phyloP scores from a whole-genome alignment of 1,284 basidiomycete genomes.

The Hymenochaete sp. region DNA sequence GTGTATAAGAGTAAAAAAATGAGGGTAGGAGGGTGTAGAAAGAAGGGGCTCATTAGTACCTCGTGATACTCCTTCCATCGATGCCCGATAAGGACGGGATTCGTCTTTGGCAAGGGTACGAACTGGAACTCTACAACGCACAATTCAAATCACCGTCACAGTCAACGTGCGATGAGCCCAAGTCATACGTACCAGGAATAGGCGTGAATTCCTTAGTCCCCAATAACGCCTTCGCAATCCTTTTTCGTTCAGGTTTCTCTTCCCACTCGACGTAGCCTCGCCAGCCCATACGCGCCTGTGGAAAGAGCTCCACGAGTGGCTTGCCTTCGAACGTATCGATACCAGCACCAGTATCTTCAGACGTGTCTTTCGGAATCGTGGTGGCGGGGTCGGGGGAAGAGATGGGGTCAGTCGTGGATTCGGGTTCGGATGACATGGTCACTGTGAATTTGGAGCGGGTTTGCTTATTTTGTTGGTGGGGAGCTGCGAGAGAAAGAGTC shows the following conservation, averaged over 20 bases:
- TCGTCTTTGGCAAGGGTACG: conserved; percentile 41
- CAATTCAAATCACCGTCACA: too few species aligned
- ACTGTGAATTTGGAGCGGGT: too few species aligned
- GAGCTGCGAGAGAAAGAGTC: too few species aligned
- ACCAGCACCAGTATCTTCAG: too few species aligned
- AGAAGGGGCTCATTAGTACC: too few species aligned
- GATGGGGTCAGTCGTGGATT: too few species aligned
- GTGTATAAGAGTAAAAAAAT: neutral
- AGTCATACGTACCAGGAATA: conserved; percentile 32
- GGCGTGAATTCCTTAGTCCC: conserved; percentile 34
- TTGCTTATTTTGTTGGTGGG: too few species aligned
- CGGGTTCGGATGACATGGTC: too few species aligned
- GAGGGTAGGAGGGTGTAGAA: too few species aligned
- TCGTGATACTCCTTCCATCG: conserved; percentile 51
- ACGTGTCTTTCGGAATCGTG: too few species aligned
- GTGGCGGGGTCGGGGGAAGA: too few species aligned
- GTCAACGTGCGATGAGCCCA: neutral
- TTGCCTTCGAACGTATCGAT: conserved; percentile 11
- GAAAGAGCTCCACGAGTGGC: conserved; percentile 14
- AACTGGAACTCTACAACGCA: conserved; percentile 41
- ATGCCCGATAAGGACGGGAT: conserved; percentile 41
- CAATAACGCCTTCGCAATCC: conserved; percentile 32
- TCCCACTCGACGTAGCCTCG: conserved; percentile 38
- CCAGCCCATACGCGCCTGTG: conserved; percentile 15
- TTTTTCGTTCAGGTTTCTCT: conserved; percentile 37